These are phyloP conservation scores for Barbarea vulgaris DNA, from an alignment of 345 rosid genomes.

Conservation along the genomic window DNA sequence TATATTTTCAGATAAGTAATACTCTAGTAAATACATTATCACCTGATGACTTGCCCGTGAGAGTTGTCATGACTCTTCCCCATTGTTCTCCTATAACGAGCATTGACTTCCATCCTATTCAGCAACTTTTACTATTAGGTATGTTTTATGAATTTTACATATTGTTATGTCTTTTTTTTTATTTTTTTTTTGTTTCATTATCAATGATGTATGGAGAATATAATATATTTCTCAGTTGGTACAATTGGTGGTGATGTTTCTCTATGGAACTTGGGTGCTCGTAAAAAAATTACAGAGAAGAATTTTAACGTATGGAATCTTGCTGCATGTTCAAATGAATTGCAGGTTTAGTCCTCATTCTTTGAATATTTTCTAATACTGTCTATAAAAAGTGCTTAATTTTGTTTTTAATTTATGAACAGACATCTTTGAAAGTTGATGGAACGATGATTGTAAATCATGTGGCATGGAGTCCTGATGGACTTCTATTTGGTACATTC, in stretches of 20 bases:
- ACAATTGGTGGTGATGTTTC: conserved; percentile 73
- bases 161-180: conserved; percentile 14
- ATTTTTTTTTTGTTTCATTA: background rate
- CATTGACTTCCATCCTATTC: conserved; percentile 89
- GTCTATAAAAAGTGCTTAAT: conserved; percentile 14
- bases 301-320: conserved; percentile 71
- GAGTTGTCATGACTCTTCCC: conserved; percentile 55
- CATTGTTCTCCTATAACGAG: conserved; percentile 80
- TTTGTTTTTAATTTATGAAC: conserved; percentile 20
- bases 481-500: conserved; percentile 69
- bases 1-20: conserved; percentile 61
- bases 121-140: conserved; percentile 84
- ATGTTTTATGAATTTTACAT: conserved; percentile 31
- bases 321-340: conserved; percentile 53
- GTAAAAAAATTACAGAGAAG: conserved; percentile 58
- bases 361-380: conserved; percentile 21
- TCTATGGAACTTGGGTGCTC: conserved; percentile 77
- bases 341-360: conserved; percentile 57
- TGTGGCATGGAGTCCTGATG: conserved; percentile 91
- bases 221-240: conserved; percentile 60
- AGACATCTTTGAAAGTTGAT: conserved; percentile 67
- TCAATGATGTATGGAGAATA: conserved; percentile 19
- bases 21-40: conserved; percentile 66
- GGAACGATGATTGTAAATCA: conserved; percentile 67
- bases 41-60: conserved; percentile 82